Evolutionary conservation across 352 stramenopile genomes (phyloP).

Genomic region (Phytopythium mirpurense): DNA sequence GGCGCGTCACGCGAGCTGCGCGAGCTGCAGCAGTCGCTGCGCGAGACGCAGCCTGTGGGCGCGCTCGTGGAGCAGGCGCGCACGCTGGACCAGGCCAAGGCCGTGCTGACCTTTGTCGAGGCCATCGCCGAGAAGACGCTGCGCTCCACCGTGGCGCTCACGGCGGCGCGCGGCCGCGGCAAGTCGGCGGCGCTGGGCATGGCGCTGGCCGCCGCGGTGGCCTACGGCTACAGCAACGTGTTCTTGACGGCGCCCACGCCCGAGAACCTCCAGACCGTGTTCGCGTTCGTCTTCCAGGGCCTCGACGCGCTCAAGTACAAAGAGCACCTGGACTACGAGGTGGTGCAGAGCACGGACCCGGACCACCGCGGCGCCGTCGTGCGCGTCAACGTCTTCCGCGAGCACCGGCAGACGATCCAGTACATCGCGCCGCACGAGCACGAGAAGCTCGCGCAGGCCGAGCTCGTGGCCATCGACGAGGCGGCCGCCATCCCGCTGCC

Average conservation of each 20-base stretch:
- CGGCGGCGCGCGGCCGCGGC: constrained; percentile 86
- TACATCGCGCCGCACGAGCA: constrained; percentile 95
- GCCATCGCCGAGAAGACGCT: constrained; percentile 96
- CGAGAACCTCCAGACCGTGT: constrained; percentile 98
- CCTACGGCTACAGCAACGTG: constrained; percentile 93
- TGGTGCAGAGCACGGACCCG: constrained; percentile 83
- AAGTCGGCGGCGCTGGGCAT: constrained; percentile 99
- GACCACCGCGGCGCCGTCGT: constrained; percentile 88
- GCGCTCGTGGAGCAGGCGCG: constrained; percentile 93
- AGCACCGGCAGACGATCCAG: constrained; percentile 97
- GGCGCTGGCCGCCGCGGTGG: constrained; percentile 70
- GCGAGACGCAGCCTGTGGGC: constrained; percentile 94
- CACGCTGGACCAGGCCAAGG: constrained; percentile 94
- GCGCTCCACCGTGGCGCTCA: constrained; percentile 94
- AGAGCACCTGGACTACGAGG: constrained; percentile 98
- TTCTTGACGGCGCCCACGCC: constrained; percentile 97
- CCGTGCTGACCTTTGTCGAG: constrained; percentile 97
- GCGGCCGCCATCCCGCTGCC: constrained; percentile 99
- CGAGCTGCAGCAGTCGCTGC: constrained; percentile 93
- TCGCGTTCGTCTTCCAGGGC: constrained; percentile 98
- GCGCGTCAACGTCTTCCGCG: constrained; percentile 96
- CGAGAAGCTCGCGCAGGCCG: constrained; percentile 95
- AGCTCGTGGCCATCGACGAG: constrained; percentile 98
- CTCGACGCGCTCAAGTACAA: constrained; percentile 91
- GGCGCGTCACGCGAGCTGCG: constrained; percentile 90